These are phyloP conservation scores for Picea glauca DNA, from an alignment of 75 land plant species.

Conservation along the genomic window DNA sequence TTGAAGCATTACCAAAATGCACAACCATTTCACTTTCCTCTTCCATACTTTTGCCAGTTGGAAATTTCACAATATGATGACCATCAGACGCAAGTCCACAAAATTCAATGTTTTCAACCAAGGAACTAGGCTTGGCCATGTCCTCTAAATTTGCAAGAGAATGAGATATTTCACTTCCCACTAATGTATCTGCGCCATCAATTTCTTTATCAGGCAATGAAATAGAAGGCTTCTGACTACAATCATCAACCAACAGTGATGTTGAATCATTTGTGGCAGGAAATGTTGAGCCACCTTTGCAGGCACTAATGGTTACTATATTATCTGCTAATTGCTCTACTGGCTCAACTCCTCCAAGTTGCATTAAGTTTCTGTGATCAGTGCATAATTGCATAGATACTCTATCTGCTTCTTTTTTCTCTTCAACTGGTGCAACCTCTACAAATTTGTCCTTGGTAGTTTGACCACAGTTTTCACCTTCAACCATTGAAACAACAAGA, in stretches of 20 bases:
- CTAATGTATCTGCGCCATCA: no score
- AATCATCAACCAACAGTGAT: neutral
- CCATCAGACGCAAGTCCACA: no score
- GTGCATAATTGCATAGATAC: neutral
- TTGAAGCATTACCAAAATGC: no score
- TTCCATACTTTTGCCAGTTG: no score
- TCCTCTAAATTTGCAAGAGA: no score
- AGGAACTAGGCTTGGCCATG: no score
- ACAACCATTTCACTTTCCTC: no score
- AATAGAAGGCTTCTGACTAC: no score
- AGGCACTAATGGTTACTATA: neutral
- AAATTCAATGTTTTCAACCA: no score
- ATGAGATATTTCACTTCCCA: no score
- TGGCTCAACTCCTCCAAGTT: neutral
- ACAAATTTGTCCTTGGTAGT: neutral
- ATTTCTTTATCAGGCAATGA: no score
- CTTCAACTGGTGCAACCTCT: neutral
- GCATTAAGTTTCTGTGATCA: neutral
- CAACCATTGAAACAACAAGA: conserved; percentile 78
- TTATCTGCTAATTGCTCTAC: neutral
- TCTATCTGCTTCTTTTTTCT: neutral
- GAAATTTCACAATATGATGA: no score
- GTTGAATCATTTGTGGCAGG: neutral
- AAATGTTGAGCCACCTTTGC: neutral
- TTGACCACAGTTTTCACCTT: conserved; percentile 10